phyloP scores from a whole-genome alignment of 805 yeast genomes.

The Kodamaea restingae region DNA sequence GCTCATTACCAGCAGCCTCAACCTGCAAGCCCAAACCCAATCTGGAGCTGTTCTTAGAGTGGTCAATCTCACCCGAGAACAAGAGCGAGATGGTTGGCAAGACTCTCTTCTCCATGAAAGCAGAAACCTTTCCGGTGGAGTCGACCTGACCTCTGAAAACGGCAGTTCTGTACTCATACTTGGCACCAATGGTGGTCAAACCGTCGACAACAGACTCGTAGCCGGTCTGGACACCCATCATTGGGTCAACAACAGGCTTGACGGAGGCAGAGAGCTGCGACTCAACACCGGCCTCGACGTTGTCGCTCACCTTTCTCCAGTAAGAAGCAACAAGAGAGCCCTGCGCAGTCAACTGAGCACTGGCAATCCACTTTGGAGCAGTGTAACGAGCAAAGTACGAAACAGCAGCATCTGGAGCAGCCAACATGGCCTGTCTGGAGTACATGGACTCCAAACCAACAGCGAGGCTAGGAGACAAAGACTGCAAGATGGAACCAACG shows the following conservation, averaged over 20 bases:
- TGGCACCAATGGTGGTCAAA: slow-evolving; percentile 90
- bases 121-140: slow-evolving; percentile 84
- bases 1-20: slow-evolving; percentile 93
- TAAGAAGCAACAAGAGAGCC: slow-evolving; percentile 86
- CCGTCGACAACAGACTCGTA: slow-evolving; percentile 86
- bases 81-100: slow-evolving; percentile 85
- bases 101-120: slow-evolving; percentile 88
- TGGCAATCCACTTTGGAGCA: slow-evolving; percentile 84
- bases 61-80: slow-evolving; percentile 92
- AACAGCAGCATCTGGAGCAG: slow-evolving; percentile 84
- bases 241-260: slow-evolving; percentile 68
- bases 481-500: slow-evolving; percentile 86
- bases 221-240: slow-evolving; percentile 76
- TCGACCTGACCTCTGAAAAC: slow-evolving; percentile 94
- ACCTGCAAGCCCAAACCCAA: slow-evolving; percentile 94
- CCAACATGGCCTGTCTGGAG: slow-evolving; percentile 64
- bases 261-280: slow-evolving; percentile 74
- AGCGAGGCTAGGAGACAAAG: slow-evolving; percentile 76
- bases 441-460: slow-evolving; percentile 92
- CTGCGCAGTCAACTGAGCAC: slow-evolving; percentile 90
- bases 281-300: slow-evolving; percentile 93
- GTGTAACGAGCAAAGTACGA: slow-evolving; percentile 88
- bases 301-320: slow-evolving; percentile 91
- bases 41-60: slow-evolving; percentile 62
- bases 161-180: slow-evolving; percentile 95